These are phyloP conservation scores for Ceratobasidium sp. DNA, from an alignment of 1,284 basidiomycete species.

Conservation along the genomic window DNA sequence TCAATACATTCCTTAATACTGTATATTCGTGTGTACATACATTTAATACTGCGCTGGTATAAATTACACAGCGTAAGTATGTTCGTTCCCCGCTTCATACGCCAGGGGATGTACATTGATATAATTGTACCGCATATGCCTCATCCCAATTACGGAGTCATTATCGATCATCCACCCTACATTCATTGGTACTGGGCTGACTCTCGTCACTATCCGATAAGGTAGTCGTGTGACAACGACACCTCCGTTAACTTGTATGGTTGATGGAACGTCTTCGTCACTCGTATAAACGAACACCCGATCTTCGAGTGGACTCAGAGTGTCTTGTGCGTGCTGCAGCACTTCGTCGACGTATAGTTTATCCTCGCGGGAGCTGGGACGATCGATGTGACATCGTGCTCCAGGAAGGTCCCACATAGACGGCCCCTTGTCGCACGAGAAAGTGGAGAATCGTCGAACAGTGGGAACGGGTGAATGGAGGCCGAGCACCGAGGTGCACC, in stretches of 20 bases:
- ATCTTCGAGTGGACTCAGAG: background rate
- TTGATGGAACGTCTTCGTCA: conserved; percentile 36
- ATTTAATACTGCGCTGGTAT: too few relatives aligned
- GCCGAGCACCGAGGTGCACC: conserved; percentile 28
- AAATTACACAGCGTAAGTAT: too few relatives aligned
- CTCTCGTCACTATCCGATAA: conserved; percentile 35
- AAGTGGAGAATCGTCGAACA: conserved; percentile 24
- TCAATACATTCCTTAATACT: too few relatives aligned
- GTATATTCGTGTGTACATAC: too few relatives aligned
- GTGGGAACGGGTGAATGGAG: conserved; percentile 36
- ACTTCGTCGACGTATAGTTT: conserved; percentile 71
- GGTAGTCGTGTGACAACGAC: conserved; percentile 18
- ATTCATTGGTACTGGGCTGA: conserved; percentile 18
- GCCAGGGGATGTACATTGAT: too few relatives aligned
- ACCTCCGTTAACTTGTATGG: conserved; percentile 13
- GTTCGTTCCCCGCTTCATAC: too few relatives aligned
- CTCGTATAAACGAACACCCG: conserved; percentile 30
- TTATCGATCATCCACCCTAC: conserved; percentile 43
- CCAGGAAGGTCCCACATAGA: conserved; percentile 25
- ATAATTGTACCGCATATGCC: background rate
- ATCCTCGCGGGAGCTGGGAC: conserved; percentile 61
- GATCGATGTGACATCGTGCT: conserved; percentile 22
- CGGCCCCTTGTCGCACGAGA: conserved; percentile 1
- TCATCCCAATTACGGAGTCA: conserved; percentile 33
- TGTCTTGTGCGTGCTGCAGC: background rate